Conservation (phyloP, 495 filamentous ascomycete genomes). For the Tirmania nivea region DNA sequence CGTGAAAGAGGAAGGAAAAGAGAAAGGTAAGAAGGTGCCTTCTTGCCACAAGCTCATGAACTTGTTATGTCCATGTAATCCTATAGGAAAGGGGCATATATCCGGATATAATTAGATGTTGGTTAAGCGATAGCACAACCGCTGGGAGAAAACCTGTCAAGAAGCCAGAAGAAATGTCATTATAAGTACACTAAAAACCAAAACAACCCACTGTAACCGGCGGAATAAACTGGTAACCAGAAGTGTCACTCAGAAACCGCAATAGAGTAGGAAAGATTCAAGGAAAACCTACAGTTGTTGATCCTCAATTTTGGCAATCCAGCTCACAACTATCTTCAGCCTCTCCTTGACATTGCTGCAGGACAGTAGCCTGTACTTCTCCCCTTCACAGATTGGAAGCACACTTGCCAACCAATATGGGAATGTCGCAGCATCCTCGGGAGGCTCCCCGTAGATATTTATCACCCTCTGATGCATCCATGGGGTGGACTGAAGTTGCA, state of each 20-base stretch:
- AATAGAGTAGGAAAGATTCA: neutral
- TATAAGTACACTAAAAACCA: slow-evolving; percentile 7
- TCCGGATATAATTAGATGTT: too few relatives aligned
- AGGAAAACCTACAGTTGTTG: slow-evolving; percentile 42
- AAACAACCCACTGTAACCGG: slow-evolving; percentile 3
- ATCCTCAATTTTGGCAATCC: slow-evolving; percentile 52
- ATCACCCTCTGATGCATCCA: slow-evolving; percentile 55
- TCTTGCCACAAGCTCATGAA: too few relatives aligned
- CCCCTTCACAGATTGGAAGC: slow-evolving; percentile 49
- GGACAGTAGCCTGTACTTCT: slow-evolving; percentile 53
- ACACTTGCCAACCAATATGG: slow-evolving; percentile 84
- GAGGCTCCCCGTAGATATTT: slow-evolving; percentile 53
- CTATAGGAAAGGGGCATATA: too few relatives aligned
- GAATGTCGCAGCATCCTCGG: slow-evolving; percentile 51
- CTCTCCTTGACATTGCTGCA: slow-evolving; percentile 57
- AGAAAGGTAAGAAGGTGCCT: too few relatives aligned
- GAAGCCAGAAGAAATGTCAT: neutral
- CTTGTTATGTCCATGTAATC: too few relatives aligned
- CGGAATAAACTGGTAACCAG: slow-evolving; percentile 2
- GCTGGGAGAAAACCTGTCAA: slow-evolving; percentile 11
- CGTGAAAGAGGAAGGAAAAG: neutral
- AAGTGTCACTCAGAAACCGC: neutral
- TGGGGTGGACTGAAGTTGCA: slow-evolving; percentile 39
- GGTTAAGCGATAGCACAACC: slow-evolving; percentile 11
- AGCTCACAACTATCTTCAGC: slow-evolving; percentile 53